phyloP scores from a whole-genome alignment of 1,284 basidiomycete species.

The Trametes sp. region DNA sequence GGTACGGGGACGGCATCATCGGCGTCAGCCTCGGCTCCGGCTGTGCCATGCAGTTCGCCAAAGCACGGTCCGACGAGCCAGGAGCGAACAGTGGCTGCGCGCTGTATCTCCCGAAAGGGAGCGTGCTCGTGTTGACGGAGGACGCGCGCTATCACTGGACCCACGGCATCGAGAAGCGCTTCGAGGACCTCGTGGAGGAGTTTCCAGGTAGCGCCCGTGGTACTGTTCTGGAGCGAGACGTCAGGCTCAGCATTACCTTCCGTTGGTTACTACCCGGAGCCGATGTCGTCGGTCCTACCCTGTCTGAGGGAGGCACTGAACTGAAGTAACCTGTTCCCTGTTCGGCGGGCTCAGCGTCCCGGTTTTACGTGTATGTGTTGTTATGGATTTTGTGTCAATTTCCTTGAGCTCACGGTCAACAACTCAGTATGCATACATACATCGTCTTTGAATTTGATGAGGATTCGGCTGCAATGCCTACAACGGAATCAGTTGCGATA shows the following conservation, averaged over 20 bases:
- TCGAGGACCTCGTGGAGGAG: slow-evolving; percentile 54
- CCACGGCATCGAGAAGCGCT: slow-evolving; percentile 67
- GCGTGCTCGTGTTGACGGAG: slow-evolving; percentile 72
- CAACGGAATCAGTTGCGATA: too few relatives aligned
- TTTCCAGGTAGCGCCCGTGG: slow-evolving; percentile 25
- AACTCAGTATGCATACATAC: too few relatives aligned
- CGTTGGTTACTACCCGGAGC: slow-evolving; percentile 81
- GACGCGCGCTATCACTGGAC: slow-evolving; percentile 78
- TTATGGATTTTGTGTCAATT: too few relatives aligned
- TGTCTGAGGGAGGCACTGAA: neutral
- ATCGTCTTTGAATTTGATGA: too few relatives aligned
- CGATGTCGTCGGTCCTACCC: slow-evolving; percentile 58
- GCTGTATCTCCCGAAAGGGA: slow-evolving; percentile 71
- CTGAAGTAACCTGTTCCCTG: neutral
- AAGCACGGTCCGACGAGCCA: slow-evolving; percentile 13
- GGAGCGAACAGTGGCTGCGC: slow-evolving; percentile 23
- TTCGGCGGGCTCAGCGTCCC: neutral
- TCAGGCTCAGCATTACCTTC: slow-evolving; percentile 79
- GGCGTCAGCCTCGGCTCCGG: slow-evolving; percentile 78
- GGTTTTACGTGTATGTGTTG: neutral
- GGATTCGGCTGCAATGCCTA: too few relatives aligned
- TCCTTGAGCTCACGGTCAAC: too few relatives aligned
- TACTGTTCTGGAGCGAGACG: slow-evolving; percentile 54
- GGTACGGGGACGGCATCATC: slow-evolving; percentile 84
- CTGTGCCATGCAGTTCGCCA: slow-evolving; percentile 75